A percentile compares a stretch with the other conserved stretches of the same genome.
These are phyloP conservation scores for Claviceps sorghi DNA, from an alignment of 2,329 filamentous ascomycete species.

Conservation along the genomic window DNA sequence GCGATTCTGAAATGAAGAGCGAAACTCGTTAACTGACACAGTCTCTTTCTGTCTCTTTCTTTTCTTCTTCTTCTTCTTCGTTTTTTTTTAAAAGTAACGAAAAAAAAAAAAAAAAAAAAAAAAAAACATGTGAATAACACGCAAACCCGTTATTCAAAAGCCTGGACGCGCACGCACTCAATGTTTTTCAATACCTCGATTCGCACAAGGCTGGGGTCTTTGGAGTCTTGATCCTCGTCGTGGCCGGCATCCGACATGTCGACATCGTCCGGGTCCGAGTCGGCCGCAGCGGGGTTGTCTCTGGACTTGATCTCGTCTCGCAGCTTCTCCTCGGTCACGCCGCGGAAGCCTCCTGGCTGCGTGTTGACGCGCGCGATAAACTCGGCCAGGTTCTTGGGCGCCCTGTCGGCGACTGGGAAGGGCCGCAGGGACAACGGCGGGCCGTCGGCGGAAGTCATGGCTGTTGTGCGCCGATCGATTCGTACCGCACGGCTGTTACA, in stretches of 20 bases:
- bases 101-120: not conserved
- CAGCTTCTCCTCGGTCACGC: conserved; percentile 60
- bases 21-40: not conserved
- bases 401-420: conserved; percentile 38
- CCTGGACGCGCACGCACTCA: conserved; percentile 27
- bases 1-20: conserved; percentile 16
- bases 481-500: not conserved
- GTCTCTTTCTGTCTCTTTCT: not conserved
- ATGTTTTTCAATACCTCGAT: conserved; percentile 44
- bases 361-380: conserved; percentile 74
- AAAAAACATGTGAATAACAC: too few relatives aligned
- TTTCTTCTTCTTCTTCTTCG: not conserved
- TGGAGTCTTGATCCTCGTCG: conserved; percentile 24
- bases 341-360: conserved; percentile 61
- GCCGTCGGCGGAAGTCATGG: conserved; percentile 19
- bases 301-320: conserved; percentile 47
- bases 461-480: not conserved
- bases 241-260: conserved; percentile 33
- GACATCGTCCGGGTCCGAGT: conserved; percentile 29
- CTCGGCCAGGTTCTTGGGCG: conserved; percentile 48
- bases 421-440: conserved; percentile 25
- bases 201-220: conserved; percentile 36
- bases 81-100: not conserved
- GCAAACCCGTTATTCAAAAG: too few relatives aligned
- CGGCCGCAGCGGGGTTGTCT: conserved; percentile 26